Base-by-base conservation (phyloP, 2,329 filamentous ascomycete species). In the Diaporthe capsici region DNA sequence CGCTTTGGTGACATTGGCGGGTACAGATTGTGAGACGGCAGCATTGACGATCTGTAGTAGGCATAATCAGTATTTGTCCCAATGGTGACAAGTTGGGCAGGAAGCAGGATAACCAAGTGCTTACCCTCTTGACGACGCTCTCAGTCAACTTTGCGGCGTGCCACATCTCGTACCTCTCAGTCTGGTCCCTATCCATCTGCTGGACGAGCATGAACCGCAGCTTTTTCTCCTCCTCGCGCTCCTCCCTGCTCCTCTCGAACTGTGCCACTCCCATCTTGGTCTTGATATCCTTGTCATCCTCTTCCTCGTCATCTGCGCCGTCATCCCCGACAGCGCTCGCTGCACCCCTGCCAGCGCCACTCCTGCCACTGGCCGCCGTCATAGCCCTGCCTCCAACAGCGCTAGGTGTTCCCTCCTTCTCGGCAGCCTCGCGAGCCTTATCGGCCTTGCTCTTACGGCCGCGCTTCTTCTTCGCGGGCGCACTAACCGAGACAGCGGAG, bases 1-100 rank as follows among this genome's bases (percentile, higher is more conserved):
- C n/a, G 93, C 92, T 31, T 93, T 91, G 77, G 94, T 92, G 68
- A 95, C 93, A 79, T 91, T 93, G 28, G 90, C 88, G 0, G 93
- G 93, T 0, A 95, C 94, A 2, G 93, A 95, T 82, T 96, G 94
- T 0, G 93, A 95, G 12, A 95, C 92, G 2, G 94, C 95, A 75
- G 94, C 93, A 81, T 96, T 96, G 81, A 95, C 92, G 76, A 96
- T 90, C 89, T 92, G 76, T 6, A 70, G 28, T 44, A 0, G n/a
- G 12, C 17, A 39, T 4, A 57, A 78, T 77, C 77, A 75, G 72
- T 25, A n/a, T 15, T 17, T 9, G 31, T n/a, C 47, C 12, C 13
- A 22, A 37, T 12, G 37, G 7, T 17, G 17, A 9, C 4, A 51
- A 15, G 71, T 15, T 68, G 37, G 49, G 6, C 20, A 28, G 58